Conservation (phyloP, 768 basidiomycete species). For the Boletus tomentosulus region DNA sequence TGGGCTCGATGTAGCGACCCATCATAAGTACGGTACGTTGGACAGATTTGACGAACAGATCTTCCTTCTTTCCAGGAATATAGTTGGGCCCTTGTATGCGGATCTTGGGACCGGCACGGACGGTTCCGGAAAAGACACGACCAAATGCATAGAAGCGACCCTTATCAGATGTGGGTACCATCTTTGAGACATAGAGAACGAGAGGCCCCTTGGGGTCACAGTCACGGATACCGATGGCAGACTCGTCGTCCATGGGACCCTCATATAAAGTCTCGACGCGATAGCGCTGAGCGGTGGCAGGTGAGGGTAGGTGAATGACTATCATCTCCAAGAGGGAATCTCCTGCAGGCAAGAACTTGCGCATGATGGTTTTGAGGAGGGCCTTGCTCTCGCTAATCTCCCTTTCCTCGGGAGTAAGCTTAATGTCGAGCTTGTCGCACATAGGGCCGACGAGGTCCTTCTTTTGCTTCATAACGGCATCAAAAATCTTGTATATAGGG, state of each 20-base stretch:
- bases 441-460: conserved; percentile 81
- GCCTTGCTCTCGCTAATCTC: conserved; percentile 87
- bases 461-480: conserved; percentile 99
- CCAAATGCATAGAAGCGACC: conserved; percentile 99
- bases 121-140: conserved; percentile 99
- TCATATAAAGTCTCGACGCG: conserved; percentile 99
- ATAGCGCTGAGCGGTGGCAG: conserved; percentile 94
- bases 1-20: conserved; percentile 98
- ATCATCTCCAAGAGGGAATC: conserved; percentile 99
- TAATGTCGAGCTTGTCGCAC: conserved; percentile 95
- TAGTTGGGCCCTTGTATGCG: conserved; percentile 99
- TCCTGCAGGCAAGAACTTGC: conserved; percentile 98
- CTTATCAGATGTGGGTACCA: conserved; percentile 99
- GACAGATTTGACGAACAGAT: conserved; percentile 95
- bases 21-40: conserved; percentile 99
- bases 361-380: conserved; percentile 96
- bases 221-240: conserved; percentile 96
- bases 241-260: conserved; percentile 99
- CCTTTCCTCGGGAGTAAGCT: conserved; percentile 81
- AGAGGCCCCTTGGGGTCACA: conserved; percentile 96
- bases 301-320: conserved; percentile 98
- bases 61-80: conserved; percentile 97
- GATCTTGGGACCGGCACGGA: conserved; percentile 95
- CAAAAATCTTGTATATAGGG: conserved; percentile 98
- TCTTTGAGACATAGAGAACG: conserved; percentile 98